Conservation (phyloP, 2,329 filamentous ascomycete species). For the Ophiostoma ulmi region DNA sequence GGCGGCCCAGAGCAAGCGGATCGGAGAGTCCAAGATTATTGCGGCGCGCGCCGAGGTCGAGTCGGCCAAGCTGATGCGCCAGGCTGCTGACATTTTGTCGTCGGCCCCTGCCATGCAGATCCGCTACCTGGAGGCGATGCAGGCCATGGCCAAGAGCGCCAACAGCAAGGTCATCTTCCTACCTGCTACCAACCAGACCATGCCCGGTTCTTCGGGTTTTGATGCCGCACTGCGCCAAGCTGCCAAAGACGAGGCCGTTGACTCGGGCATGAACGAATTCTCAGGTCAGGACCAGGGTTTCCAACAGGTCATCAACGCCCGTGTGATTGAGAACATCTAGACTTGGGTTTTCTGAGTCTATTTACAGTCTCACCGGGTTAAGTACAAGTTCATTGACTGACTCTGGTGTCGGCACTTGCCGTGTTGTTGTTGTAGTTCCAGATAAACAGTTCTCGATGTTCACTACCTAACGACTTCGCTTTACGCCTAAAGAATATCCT, state of each 20-base stretch:
- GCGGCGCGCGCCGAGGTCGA: slow-evolving; percentile 96
- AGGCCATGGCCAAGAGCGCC: slow-evolving; percentile 92
- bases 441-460: slow-evolving; percentile 8
- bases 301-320: slow-evolving; percentile 74
- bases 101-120: slow-evolving; percentile 97
- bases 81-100: slow-evolving; percentile 88
- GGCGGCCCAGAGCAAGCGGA: slow-evolving; percentile 97
- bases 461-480: not conserved
- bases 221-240: slow-evolving; percentile 41
- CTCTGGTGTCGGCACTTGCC: slow-evolving; percentile 6
- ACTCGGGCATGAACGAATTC: slow-evolving; percentile 46
- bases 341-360: slow-evolving; percentile 27
- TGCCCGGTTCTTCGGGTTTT: slow-evolving; percentile 41
- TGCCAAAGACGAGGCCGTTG: slow-evolving; percentile 37
- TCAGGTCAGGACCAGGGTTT: slow-evolving; percentile 57
- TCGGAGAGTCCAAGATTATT: slow-evolving; percentile 97
- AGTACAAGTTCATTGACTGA: slow-evolving; percentile 2
- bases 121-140: slow-evolving; percentile 96
- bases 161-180: slow-evolving; percentile 86
- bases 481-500: not conserved
- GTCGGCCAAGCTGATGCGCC: slow-evolving; percentile 84
- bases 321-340: slow-evolving; percentile 83
- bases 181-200: slow-evolving; percentile 60
- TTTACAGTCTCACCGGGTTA: not conserved
- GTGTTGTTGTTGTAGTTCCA: slow-evolving; percentile 7